Evolutionary conservation across 306 rosid species (phyloP).

Genomic region (Ormosia semicastrata): DNA sequence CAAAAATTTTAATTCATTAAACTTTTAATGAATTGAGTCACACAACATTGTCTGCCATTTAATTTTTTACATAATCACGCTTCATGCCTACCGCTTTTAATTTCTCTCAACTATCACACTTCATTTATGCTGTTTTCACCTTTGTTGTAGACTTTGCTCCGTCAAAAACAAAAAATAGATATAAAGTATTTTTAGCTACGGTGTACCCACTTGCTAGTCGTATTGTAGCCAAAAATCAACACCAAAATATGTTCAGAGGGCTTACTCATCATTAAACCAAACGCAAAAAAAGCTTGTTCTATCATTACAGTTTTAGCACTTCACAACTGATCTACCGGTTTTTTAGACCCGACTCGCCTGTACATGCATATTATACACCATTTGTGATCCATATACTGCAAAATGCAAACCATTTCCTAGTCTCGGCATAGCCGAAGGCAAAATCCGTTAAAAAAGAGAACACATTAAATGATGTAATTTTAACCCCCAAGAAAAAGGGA

Average conservation of each 20-base stretch:
- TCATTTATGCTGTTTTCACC: no score
- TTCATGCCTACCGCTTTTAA: no score
- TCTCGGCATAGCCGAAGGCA: neutral
- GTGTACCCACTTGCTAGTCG: neutral
- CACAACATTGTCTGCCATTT: no score
- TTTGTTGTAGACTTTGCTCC: no score
- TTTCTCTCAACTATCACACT: no score
- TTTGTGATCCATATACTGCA: slow-evolving; percentile 3
- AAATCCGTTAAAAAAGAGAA: neutral
- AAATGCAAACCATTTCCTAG: slow-evolving; percentile 21
- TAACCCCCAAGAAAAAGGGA: neutral
- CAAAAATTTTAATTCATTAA: no score
- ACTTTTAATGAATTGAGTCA: no score
- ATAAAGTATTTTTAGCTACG: neutral
- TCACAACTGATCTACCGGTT: neutral
- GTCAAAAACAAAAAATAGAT: neutral
- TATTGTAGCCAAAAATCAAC: neutral
- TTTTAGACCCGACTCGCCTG: neutral
- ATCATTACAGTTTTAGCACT: no score
- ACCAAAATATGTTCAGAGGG: no score
- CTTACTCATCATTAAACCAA: neutral
- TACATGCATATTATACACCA: slow-evolving; percentile 20
- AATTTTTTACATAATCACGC: no score
- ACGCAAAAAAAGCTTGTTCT: neutral
- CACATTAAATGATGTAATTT: neutral